Percentiles rank a stretch among this genome's conserved stretches.
These are phyloP conservation scores for Mortierella sp. DNA, from an alignment of 371 early-diverging fungal species.

Conservation along the genomic window DNA sequence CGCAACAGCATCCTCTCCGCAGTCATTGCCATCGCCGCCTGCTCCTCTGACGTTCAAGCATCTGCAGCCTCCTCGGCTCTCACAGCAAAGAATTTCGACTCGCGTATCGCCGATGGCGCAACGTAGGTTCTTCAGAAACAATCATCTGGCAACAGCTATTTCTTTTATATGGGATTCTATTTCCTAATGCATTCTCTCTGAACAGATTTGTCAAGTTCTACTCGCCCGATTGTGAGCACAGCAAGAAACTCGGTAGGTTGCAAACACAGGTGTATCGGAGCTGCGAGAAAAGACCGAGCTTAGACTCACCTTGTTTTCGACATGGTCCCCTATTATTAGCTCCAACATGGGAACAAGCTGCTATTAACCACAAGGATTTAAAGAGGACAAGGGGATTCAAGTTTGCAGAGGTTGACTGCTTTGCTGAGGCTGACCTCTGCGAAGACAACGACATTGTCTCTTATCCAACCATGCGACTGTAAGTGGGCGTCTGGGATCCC, in stretches of 20 bases:
- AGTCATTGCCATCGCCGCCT: conserved; percentile 40
- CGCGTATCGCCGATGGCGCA: conserved; percentile 28
- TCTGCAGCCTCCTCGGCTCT: conserved; percentile 37
- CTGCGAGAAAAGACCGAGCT: too few species aligned
- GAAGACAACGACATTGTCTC: conserved; percentile 64
- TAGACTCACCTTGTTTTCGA: too few species aligned
- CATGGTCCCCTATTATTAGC: conserved; percentile 46
- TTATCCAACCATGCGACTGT: conserved; percentile 78
- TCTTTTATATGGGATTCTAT: too few species aligned
- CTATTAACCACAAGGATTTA: conserved; percentile 56
- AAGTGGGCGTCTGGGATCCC: too few species aligned
- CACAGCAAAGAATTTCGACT: conserved; percentile 18
- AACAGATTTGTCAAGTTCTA: conserved; percentile 51
- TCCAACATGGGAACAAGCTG: conserved; percentile 63
- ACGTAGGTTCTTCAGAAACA: conserved; percentile 27
- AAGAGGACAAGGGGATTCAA: conserved; percentile 61
- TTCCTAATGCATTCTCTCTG: not conserved
- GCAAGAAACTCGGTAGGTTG: conserved; percentile 47
- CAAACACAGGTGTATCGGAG: not conserved
- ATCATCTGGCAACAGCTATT: too few species aligned
- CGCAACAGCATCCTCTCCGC: conserved; percentile 45
- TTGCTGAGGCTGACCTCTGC: conserved; percentile 72
- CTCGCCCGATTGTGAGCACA: conserved; percentile 42
- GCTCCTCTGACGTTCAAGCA: conserved; percentile 27
- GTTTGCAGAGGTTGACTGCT: conserved; percentile 85